Base-by-base conservation (phyloP, 208 protist species). In the Trypanosoma scelopori region DNA sequence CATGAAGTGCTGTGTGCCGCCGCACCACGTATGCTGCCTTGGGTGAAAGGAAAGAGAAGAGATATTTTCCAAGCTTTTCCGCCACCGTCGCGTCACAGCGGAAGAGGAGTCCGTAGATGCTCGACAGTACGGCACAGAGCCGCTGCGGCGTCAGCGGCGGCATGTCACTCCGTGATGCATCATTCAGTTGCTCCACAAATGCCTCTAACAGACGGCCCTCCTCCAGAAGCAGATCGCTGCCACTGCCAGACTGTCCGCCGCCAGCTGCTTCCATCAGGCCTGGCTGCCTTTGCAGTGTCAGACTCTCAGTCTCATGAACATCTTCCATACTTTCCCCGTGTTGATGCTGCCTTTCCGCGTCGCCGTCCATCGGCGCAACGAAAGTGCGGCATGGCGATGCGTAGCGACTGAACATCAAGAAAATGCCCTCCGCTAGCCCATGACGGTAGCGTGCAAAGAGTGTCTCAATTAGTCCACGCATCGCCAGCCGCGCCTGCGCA, bases 1-100 rank as follows among this genome's bases (percentile, higher is more conserved):
- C 82, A 43, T 89, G 79, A 25, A 71, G 45, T 1, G 85, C 85
- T 39, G 82, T 78, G 76, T 89, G 74, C 0, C 64, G 60, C 18
- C 85, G 82, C 39, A 89, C 80, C 25, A 42, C 55, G 50, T 81
- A 87, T n/a, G 81, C 53, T 13, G 73, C 71, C 55, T 45, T 69
- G 46, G 27, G 18, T 28, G 80, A 76, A 18, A 92, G 65, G 45
- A 83, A 87, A 22, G 74, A 76, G 60, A 92, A 92, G n/a, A 81
- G 75, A 48, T 82, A 78, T 51, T 79, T 78, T 9, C 85, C 82
- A 3, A 92, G 78, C 23, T 69, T 71, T 41, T 86, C 85, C 12
- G 82, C 81, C 2, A 82, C 76, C 2, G 18, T 30, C 0, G 77
- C 63, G 16, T 79, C 75, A 55, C 78, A 85, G 30, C 69, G 52